Evolutionary conservation across 306 rosid species (phyloP).

Genomic region (Boehmeria nivea): DNA sequence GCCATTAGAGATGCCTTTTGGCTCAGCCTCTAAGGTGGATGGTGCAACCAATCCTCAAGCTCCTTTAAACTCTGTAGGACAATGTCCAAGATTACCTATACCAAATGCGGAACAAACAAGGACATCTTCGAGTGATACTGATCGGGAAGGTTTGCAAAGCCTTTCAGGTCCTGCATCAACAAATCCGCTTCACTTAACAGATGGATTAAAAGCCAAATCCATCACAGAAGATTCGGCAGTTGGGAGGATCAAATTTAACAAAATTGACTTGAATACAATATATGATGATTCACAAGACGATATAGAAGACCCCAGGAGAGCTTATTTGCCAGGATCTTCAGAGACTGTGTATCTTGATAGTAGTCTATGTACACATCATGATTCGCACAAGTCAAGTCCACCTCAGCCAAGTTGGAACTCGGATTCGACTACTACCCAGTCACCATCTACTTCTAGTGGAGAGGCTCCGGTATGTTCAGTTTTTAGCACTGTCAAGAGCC

Average conservation of each 20-base stretch:
- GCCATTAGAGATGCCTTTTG: slow-evolving; percentile 35
- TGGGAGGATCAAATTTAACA: slow-evolving; percentile 34
- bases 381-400: slow-evolving; percentile 50
- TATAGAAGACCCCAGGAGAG: slow-evolving; percentile 31
- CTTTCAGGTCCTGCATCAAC: slow-evolving; percentile 21
- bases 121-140: slow-evolving; percentile 22
- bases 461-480: slow-evolving; percentile 69
- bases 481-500: too few species aligned
- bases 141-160: not conserved
- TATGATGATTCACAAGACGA: slow-evolving; percentile 38
- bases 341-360: slow-evolving; percentile 30
- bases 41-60: too few species aligned
- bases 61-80: too few species aligned
- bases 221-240: slow-evolving; percentile 21
- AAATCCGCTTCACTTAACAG: too few species aligned
- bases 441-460: slow-evolving; percentile 72
- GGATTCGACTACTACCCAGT: slow-evolving; percentile 56
- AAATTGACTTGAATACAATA: slow-evolving; percentile 53
- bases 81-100: slow-evolving; percentile 23
- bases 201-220: slow-evolving; percentile 24
- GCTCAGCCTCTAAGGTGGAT: too few species aligned
- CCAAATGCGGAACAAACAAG: slow-evolving; percentile 27
- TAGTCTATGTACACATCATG: slow-evolving; percentile 35
- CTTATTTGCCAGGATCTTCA: slow-evolving; percentile 20
- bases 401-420: slow-evolving; percentile 64